phyloP scores from a whole-genome alignment of 257 asterid species.

The Avicennia marina region DNA sequence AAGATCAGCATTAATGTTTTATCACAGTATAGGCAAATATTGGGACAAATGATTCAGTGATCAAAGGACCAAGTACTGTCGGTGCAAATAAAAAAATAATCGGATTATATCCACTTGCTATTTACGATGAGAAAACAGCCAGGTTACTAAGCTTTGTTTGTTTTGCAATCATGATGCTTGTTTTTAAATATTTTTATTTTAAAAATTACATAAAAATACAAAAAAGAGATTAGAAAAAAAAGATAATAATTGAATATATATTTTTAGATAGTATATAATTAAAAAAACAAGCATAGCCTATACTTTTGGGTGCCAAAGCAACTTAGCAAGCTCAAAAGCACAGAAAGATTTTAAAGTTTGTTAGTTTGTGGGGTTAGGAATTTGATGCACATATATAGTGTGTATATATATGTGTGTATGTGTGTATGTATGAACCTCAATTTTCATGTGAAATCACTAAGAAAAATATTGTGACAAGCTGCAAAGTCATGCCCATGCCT shows the following conservation, averaged over 20 bases:
- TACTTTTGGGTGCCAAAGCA: no score
- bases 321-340: no score
- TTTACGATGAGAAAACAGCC: no score
- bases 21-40: neutral
- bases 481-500: constrained; percentile 26
- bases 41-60: neutral
- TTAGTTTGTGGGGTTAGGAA: no score
- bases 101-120: no score
- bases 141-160: no score
- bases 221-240: neutral
- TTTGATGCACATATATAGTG: neutral
- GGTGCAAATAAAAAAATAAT: neutral
- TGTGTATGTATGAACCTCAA: neutral
- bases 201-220: no score
- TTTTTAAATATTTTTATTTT: no score
- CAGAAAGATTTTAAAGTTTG: no score
- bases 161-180: no score
- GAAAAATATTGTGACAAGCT: constrained; percentile 20
- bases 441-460: constrained; percentile 6
- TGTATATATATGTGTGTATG: neutral
- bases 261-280: no score
- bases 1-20: constrained; percentile 8
- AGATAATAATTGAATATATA: neutral
- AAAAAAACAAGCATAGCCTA: no score
- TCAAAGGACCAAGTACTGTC: constrained; percentile 18